Evolutionary conservation across 768 basidiomycete species (phyloP).

Genomic region (Infundibulicybe gibba): DNA sequence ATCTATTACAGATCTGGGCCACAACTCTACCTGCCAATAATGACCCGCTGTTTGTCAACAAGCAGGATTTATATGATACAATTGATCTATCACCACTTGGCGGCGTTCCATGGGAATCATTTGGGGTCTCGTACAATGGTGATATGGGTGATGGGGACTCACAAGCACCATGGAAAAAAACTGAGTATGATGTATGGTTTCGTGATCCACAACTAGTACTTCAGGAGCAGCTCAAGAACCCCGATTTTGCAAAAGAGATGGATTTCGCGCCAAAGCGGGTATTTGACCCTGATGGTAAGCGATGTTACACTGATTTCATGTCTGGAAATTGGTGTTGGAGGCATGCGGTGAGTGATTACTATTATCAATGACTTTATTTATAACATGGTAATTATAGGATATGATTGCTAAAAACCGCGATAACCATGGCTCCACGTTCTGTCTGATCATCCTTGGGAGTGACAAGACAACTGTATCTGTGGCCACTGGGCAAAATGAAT

Average conservation of each 20-base stretch:
- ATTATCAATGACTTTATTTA: background rate
- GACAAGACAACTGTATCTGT: background rate
- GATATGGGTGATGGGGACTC: constrained; percentile 13
- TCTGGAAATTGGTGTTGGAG: background rate
- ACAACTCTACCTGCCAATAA: constrained; percentile 7
- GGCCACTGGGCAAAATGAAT: constrained; percentile 6
- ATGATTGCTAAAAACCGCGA: background rate
- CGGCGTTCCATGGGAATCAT: constrained; percentile 31
- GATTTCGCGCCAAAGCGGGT: constrained; percentile 26
- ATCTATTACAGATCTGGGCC: constrained; percentile 20
- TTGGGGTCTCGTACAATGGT: constrained; percentile 22
- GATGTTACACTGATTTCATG: background rate
- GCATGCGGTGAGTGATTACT: background rate
- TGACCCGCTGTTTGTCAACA: constrained; percentile 24
- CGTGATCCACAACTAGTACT: constrained; percentile 23
- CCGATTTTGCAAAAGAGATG: constrained; percentile 26
- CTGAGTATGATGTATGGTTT: constrained; percentile 25
- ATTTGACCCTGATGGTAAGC: constrained; percentile 6
- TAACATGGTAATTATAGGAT: background rate
- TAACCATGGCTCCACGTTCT: background rate
- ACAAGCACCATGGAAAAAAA: constrained; percentile 27
- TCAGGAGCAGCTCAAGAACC: constrained; percentile 25
- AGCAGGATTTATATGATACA: constrained; percentile 22
- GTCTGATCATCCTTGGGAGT: background rate
- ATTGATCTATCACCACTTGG: constrained; percentile 33